phyloP scores from a whole-genome alignment of 306 rosid genomes.

The Canavalia gladiata region DNA sequence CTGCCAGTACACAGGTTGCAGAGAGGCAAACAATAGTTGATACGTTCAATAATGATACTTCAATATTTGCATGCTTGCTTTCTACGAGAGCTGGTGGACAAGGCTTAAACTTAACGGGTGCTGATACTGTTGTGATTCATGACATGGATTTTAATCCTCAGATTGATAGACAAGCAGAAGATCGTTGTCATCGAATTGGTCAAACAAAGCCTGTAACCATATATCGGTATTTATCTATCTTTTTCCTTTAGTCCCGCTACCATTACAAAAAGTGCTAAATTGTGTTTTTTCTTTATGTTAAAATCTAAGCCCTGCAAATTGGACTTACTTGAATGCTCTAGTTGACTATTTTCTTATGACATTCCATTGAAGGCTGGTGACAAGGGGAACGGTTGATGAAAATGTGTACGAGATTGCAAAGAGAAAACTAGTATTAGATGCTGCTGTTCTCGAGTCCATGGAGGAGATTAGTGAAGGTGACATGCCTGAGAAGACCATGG shows the following conservation, averaged over 20 bases:
- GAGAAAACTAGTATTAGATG: conserved; percentile 90
- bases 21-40: conserved; percentile 98
- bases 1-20: conserved; percentile 84
- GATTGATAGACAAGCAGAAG: conserved; percentile 96
- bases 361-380: conserved; percentile 73
- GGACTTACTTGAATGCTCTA: conserved; percentile 16
- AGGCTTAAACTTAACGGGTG: conserved; percentile 92
- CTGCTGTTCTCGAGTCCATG: conserved; percentile 90
- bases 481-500: conserved; percentile 95
- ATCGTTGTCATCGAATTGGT: conserved; percentile 95
- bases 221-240: conserved; percentile 66
- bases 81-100: conserved; percentile 99
- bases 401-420: conserved; percentile 97
- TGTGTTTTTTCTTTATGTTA: background rate
- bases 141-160: conserved; percentile 99
- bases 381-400: conserved; percentile 92
- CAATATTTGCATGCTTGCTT: conserved; percentile 95
- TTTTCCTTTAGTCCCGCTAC: conserved; percentile 30
- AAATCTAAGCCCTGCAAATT: background rate
- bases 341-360: conserved; percentile 12
- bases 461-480: conserved; percentile 79
- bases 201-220: conserved; percentile 90
- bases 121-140: conserved; percentile 93
- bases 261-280: background rate
- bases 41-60: conserved; percentile 81